These are phyloP conservation scores for Ustilaginoidea virens DNA, from an alignment of 2,329 filamentous ascomycete species.

Conservation along the genomic window DNA sequence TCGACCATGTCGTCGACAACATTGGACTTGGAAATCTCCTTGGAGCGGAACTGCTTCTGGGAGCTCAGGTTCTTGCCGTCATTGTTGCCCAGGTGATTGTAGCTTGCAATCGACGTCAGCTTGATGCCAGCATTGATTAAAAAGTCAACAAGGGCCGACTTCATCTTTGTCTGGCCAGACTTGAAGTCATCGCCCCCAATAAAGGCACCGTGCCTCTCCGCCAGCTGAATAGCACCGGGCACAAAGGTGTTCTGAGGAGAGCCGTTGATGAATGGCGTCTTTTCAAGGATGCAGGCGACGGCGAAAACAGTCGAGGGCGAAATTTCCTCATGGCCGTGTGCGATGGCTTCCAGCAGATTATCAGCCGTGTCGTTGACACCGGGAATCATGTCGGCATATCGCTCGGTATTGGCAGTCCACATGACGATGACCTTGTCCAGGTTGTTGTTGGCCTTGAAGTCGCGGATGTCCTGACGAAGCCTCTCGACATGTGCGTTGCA, in stretches of 20 bases:
- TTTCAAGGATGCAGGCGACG: constrained; percentile 83
- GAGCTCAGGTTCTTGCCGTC: constrained; percentile 98
- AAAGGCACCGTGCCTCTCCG: constrained; percentile 74
- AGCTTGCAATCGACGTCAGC: constrained; percentile 93
- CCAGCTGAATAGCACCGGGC: constrained; percentile 77
- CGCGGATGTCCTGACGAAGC: constrained; percentile 81
- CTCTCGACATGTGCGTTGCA: constrained; percentile 80
- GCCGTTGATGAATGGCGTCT: constrained; percentile 92
- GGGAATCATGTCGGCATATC: constrained; percentile 73
- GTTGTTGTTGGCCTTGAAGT: constrained; percentile 74
- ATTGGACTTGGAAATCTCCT: constrained; percentile 99
- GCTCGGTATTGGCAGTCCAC: constrained; percentile 98
- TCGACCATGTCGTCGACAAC: constrained; percentile 99
- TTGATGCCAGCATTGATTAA: constrained; percentile 98
- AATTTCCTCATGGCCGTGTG: constrained; percentile 77
- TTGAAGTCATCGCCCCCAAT: constrained; percentile 99
- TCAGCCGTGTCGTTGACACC: constrained; percentile 96
- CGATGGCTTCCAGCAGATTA: constrained; percentile 79
- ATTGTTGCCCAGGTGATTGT: constrained; percentile 99
- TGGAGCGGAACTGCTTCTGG: constrained; percentile 96
- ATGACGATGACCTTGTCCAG: constrained; percentile 94
- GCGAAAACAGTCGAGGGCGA: constrained; percentile 92
- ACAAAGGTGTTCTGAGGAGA: constrained; percentile 99
- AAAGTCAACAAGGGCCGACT: constrained; percentile 96
- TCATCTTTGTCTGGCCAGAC: constrained; percentile 99